Evolutionary conservation across 2,329 filamentous ascomycete genomes (phyloP).

Genomic region (Ilyonectria destructans): DNA sequence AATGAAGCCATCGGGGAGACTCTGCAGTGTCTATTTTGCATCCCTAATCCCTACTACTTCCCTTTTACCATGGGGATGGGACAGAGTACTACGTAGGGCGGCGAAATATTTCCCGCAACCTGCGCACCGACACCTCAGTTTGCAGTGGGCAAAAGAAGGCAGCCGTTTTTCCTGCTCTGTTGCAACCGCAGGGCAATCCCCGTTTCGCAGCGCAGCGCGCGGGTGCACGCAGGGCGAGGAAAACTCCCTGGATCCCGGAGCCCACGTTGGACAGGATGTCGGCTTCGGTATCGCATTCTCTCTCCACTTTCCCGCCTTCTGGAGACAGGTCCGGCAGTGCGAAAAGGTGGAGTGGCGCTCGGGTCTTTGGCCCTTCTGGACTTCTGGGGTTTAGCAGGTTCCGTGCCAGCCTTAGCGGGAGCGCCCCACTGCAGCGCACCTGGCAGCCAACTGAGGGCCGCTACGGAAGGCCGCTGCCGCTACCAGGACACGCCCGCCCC

Average conservation of each 20-base stretch:
- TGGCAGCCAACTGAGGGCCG: not conserved
- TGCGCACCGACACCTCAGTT: no score
- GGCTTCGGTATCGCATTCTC: conserved; percentile 15
- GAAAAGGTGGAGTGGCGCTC: conserved; percentile 31
- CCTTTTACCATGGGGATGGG: not conserved
- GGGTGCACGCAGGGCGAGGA: not conserved
- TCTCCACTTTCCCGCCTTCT: conserved; percentile 13
- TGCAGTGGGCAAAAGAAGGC: no score
- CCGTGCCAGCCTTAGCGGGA: conserved; percentile 20
- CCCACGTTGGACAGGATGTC: conserved; percentile 14
- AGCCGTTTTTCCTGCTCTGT: not conserved
- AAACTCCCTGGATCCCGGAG: conserved; percentile 6
- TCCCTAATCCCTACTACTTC: conserved; percentile 11
- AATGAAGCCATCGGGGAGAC: not conserved
- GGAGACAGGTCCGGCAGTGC: conserved; percentile 35
- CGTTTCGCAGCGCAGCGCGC: not conserved
- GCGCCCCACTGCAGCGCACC: not conserved
- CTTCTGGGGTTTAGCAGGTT: conserved; percentile 38
- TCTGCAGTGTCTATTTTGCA: conserved; percentile 3
- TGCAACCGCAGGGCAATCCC: not conserved
- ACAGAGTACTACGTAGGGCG: not conserved
- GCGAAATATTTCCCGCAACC: conserved; percentile 14
- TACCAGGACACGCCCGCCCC: no score
- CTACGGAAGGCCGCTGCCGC: not conserved
- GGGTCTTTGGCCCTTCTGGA: conserved; percentile 38